Conservation (phyloP, 129 eudicot genomes). For the Saussurea involucrata region DNA sequence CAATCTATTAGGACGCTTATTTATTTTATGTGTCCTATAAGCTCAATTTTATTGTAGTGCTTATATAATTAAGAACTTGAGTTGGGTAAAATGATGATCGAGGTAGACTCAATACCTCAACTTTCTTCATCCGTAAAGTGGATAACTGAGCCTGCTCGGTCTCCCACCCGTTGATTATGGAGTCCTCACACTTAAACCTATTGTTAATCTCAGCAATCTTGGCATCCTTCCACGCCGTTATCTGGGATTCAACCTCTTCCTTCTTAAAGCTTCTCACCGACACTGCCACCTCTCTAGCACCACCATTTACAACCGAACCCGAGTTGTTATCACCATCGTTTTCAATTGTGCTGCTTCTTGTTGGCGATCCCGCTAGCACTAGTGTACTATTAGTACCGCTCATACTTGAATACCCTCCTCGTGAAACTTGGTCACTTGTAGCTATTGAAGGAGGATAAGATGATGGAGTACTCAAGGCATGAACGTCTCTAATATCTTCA, state of each 20-base stretch:
- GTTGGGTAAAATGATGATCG: background rate
- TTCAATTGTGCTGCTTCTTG: slow-evolving; percentile 32
- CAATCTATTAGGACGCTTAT: background rate
- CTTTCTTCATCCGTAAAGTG: slow-evolving; percentile 69
- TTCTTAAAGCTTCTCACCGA: slow-evolving; percentile 60
- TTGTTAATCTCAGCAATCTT: slow-evolving; percentile 79
- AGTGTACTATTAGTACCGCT: slow-evolving; percentile 36
- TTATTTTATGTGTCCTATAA: background rate
- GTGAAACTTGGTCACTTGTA: slow-evolving; percentile 26
- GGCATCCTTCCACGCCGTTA: slow-evolving; percentile 80
- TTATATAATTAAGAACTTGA: background rate
- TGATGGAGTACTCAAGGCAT: slow-evolving; percentile 27
- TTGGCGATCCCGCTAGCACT: slow-evolving; percentile 41
- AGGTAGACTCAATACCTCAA: slow-evolving; percentile 54
- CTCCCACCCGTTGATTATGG: slow-evolving; percentile 80
- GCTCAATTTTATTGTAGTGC: background rate
- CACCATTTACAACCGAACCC: slow-evolving; percentile 15
- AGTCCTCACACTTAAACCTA: slow-evolving; percentile 79
- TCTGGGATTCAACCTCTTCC: slow-evolving; percentile 89
- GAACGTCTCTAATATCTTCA: slow-evolving; percentile 35
- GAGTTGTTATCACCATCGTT: slow-evolving; percentile 27
- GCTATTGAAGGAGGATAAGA: slow-evolving; percentile 21
- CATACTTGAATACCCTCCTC: slow-evolving; percentile 22
- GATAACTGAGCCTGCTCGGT: slow-evolving; percentile 58
- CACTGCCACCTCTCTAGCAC: slow-evolving; percentile 31